Percentiles rank a stretch among this genome's conserved stretches.
phyloP scores from a whole-genome alignment of 176 grass and related monocot genomes.

The Pontederia crassipes region DNA sequence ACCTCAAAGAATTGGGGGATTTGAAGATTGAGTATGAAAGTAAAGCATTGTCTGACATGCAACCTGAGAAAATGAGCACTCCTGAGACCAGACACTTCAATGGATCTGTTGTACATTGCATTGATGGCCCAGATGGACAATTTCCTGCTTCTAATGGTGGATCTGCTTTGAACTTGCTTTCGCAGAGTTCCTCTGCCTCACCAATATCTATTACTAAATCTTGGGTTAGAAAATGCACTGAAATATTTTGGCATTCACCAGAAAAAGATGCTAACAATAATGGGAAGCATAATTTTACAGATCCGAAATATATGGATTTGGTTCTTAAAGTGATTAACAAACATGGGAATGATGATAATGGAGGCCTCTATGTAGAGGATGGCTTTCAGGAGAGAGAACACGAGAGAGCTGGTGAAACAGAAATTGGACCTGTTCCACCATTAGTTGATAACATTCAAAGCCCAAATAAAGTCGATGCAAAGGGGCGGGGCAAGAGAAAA shows the following conservation, averaged over 20 bases:
- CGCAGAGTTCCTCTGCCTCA: slow-evolving; percentile 23
- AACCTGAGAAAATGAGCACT: slow-evolving; percentile 27
- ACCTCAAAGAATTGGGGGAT: slow-evolving; percentile 62
- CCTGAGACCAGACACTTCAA: slow-evolving; percentile 13
- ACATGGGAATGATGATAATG: neutral
- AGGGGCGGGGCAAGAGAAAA: neutral
- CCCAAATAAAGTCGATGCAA: neutral
- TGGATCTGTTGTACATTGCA: slow-evolving; percentile 13
- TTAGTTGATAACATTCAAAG: neutral
- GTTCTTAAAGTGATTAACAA: neutral
- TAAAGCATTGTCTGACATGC: slow-evolving; percentile 41
- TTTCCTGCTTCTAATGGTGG: neutral
- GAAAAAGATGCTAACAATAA: slow-evolving; percentile 27
- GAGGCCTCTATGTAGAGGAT: neutral
- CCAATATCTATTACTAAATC: slow-evolving; percentile 43
- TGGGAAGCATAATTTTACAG: slow-evolving; percentile 21
- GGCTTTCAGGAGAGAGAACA: neutral
- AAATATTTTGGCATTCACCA: slow-evolving; percentile 63
- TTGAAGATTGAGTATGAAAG: slow-evolving; percentile 59
- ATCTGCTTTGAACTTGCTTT: neutral
- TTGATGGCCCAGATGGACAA: neutral
- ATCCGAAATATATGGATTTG: neutral
- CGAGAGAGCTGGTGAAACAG: neutral
- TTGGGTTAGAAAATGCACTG: slow-evolving; percentile 67
- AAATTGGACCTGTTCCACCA: neutral